Evolutionary conservation across 176 grass and related monocot genomes (phyloP).

Genomic region (Oryza officinalis): DNA sequence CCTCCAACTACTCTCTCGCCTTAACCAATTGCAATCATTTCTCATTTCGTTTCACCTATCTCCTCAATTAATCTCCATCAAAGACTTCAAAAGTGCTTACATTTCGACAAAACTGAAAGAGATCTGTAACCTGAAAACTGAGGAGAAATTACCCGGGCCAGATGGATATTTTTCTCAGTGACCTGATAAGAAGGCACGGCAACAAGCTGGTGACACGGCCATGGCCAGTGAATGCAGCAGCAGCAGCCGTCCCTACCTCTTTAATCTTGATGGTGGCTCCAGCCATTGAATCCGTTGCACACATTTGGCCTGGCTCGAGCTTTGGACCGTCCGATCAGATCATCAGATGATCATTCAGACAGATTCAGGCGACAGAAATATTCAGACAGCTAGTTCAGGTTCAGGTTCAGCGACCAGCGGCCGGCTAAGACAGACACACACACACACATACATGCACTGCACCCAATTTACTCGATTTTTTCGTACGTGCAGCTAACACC

Average conservation of each 20-base stretch:
- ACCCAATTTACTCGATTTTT: constrained; percentile 24
- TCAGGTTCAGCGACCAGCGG: background rate
- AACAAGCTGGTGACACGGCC: background rate
- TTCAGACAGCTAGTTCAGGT: constrained; percentile 33
- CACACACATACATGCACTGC: constrained; percentile 17
- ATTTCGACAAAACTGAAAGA: too few species aligned
- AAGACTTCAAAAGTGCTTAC: too few species aligned
- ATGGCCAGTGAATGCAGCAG: constrained; percentile 8
- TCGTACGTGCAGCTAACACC: constrained; percentile 17
- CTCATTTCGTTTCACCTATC: too few species aligned
- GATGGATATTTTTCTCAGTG: background rate
- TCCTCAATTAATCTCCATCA: too few species aligned
- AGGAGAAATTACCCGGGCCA: too few species aligned
- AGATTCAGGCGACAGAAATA: constrained; percentile 1
- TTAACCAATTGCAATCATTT: too few species aligned
- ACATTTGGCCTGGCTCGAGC: background rate
- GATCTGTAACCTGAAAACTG: background rate
- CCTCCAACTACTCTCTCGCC: too few species aligned
- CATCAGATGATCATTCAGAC: background rate
- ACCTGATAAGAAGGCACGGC: background rate
- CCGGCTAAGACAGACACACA: constrained; percentile 7
- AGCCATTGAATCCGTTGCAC: constrained; percentile 32
- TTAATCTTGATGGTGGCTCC: background rate
- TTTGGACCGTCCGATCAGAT: background rate
- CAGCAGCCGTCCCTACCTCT: background rate